phyloP scores from a whole-genome alignment of 2,329 filamentous ascomycete genomes.

The Neopestalotiopsis sp. region DNA sequence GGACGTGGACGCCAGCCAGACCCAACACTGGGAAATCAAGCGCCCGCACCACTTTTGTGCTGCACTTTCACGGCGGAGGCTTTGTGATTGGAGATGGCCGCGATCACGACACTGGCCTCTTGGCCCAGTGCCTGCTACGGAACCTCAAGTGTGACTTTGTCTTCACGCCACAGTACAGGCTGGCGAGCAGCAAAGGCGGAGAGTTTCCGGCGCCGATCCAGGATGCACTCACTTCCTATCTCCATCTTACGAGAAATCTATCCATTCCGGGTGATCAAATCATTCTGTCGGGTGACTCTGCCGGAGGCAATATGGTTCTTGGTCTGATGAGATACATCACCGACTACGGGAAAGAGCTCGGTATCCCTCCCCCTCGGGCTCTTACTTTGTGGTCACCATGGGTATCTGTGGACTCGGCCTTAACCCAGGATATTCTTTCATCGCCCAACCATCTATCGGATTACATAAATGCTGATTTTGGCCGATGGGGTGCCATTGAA shows the following conservation, averaged over 20 bases:
- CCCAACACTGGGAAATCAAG: background rate
- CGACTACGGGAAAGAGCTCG: background rate
- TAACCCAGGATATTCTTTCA: background rate
- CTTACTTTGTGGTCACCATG: constrained; percentile 3
- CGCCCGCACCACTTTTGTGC: background rate
- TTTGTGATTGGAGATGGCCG: constrained; percentile 5
- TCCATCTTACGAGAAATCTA: background rate
- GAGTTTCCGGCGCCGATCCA: constrained; percentile 10
- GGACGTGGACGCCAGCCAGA: constrained; percentile 3
- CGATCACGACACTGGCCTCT: constrained; percentile 3
- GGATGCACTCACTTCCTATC: constrained; percentile 7
- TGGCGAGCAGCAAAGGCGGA: constrained; percentile 1
- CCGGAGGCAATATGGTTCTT: constrained; percentile 9
- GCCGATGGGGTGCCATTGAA: background rate
- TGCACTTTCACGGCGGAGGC: constrained; percentile 11
- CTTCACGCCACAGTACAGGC: constrained; percentile 11
- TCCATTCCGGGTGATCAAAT: background rate
- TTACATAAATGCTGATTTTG: constrained; percentile 1
- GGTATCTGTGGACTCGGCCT: background rate
- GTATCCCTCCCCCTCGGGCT: background rate
- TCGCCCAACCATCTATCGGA: background rate
- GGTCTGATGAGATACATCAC: constrained; percentile 6
- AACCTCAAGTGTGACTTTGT: background rate
- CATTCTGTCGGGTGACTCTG: constrained; percentile 3
- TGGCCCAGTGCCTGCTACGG: background rate